Conservation (phyloP, 2,329 filamentous ascomycete species). For the Trichoderma pleuroti region DNA sequence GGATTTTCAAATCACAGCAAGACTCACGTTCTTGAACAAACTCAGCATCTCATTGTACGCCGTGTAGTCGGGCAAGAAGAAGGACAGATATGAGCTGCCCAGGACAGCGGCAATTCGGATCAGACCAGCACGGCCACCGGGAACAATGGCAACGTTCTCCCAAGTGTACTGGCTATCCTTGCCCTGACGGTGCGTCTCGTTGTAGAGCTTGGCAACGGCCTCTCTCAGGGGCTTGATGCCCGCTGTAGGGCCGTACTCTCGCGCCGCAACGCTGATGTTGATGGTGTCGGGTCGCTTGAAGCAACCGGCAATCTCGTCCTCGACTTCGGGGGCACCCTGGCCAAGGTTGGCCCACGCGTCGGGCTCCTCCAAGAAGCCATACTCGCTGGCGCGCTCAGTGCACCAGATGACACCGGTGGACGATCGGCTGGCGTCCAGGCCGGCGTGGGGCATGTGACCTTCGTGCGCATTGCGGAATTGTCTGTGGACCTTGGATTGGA, state of each 20-base stretch:
- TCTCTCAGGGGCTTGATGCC: constrained; percentile 88
- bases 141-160: constrained; percentile 97
- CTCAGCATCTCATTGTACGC: constrained; percentile 98
- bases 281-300: constrained; percentile 78
- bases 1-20: neutral
- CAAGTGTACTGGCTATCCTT: constrained; percentile 89
- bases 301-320: constrained; percentile 86
- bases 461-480: constrained; percentile 89
- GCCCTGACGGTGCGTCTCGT: constrained; percentile 82
- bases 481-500: constrained; percentile 77
- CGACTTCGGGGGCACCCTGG: constrained; percentile 90
- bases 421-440: constrained; percentile 80
- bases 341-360: constrained; percentile 88
- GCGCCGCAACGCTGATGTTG: constrained; percentile 70
- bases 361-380: constrained; percentile 81
- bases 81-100: constrained; percentile 86
- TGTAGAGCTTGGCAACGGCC: constrained; percentile 89
- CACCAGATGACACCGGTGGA: constrained; percentile 96
- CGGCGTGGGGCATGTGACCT: constrained; percentile 85
- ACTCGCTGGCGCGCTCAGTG: constrained; percentile 80
- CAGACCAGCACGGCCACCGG: constrained; percentile 85
- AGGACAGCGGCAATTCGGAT: constrained; percentile 93
- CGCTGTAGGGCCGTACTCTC: constrained; percentile 91
- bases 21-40: constrained; percentile 77
- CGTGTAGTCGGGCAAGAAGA: constrained; percentile 94